Conservation (phyloP, 805 yeast species). For the Kluyveromyces nonfermentans region DNA sequence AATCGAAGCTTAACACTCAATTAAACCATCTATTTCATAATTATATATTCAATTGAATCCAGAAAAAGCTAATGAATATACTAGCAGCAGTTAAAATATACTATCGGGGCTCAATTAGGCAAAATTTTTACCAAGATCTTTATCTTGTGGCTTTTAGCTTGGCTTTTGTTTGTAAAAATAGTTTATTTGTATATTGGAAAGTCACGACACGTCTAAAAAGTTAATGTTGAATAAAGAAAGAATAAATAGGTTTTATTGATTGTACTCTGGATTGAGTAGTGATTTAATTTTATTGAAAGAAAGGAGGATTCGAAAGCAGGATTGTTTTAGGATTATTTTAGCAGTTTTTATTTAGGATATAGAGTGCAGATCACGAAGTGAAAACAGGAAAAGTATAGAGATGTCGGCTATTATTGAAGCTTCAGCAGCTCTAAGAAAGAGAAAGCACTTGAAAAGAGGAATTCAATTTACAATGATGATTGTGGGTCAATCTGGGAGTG, state of each 20-base stretch:
- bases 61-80: no score
- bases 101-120: no score
- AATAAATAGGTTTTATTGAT: background rate
- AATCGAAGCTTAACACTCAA: no score
- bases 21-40: no score
- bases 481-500: slow-evolving; percentile 79
- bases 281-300: background rate
- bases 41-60: no score
- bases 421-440: slow-evolving; percentile 54
- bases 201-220: background rate
- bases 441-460: slow-evolving; percentile 73
- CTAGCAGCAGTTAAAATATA: no score
- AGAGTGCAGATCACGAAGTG: background rate
- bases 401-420: slow-evolving; percentile 43
- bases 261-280: background rate
- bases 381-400: background rate
- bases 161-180: background rate
- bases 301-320: background rate
- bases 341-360: no score
- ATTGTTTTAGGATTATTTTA: no score
- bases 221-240: background rate
- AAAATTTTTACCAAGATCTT: background rate
- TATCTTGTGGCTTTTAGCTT: background rate
- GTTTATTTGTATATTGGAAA: background rate
- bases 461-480: slow-evolving; percentile 81